Conservation (phyloP, 306 rosid species). For the Carpinus viminea region DNA sequence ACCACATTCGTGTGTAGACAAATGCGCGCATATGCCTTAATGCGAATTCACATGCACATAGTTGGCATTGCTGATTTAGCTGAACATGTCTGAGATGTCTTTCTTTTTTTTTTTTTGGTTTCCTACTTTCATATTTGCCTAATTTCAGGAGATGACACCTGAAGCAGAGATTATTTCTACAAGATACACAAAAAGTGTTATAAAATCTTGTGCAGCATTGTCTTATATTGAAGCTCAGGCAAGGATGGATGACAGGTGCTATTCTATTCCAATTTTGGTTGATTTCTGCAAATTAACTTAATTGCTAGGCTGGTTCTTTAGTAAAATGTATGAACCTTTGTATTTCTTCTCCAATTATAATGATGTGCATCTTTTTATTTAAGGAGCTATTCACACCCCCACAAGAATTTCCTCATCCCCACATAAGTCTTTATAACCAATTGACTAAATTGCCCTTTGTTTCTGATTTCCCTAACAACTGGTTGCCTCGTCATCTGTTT, state of each 20-base stretch:
- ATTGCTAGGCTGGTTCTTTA: not conserved
- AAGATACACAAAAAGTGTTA: slow-evolving; percentile 81
- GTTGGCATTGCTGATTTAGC: not conserved
- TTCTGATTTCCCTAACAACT: not conserved
- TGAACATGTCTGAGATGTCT: not conserved
- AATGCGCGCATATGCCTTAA: not conserved
- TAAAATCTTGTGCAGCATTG: slow-evolving; percentile 84
- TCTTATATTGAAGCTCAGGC: slow-evolving; percentile 98
- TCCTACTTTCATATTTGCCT: slow-evolving; percentile 18
- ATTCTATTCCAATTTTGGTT: slow-evolving; percentile 34
- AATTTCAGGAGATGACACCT: slow-evolving; percentile 91
- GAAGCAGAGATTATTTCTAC: slow-evolving; percentile 86
- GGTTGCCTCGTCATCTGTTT: not conserved
- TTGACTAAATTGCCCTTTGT: not conserved
- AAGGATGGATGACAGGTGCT: slow-evolving; percentile 95
- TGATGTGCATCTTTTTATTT: not conserved
- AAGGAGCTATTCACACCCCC: not conserved
- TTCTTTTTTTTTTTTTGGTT: not conserved
- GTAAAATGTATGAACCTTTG: not conserved
- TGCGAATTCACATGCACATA: not conserved
- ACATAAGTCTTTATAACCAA: not conserved
- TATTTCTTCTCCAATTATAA: not conserved
- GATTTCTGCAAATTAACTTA: not conserved
- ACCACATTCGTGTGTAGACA: not conserved
- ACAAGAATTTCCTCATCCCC: not conserved